These are phyloP conservation scores for Sutorius eximius DNA, from an alignment of 1,284 basidiomycete species.

Conservation along the genomic window DNA sequence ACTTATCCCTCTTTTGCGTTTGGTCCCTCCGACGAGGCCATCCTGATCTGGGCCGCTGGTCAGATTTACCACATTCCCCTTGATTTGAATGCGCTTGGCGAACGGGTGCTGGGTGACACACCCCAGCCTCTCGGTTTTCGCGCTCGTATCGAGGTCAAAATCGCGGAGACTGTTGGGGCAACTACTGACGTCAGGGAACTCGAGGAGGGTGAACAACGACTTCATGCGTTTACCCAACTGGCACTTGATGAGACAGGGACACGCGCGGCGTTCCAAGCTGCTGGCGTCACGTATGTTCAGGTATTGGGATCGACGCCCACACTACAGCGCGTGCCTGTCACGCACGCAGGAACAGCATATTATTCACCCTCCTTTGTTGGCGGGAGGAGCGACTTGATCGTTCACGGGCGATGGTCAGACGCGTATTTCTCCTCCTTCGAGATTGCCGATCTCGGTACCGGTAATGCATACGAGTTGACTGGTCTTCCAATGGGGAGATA, in stretches of 20 bases:
- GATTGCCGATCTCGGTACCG: slow-evolving; percentile 52
- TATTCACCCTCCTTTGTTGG: slow-evolving; percentile 69
- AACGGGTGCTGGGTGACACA: slow-evolving; percentile 46
- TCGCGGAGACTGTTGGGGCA: slow-evolving; percentile 58
- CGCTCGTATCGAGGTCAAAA: slow-evolving; percentile 58
- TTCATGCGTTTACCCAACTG: slow-evolving; percentile 61
- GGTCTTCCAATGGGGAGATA: slow-evolving; percentile 66
- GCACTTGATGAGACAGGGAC: slow-evolving; percentile 53
- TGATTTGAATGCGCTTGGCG: slow-evolving; percentile 44
- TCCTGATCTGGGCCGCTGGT: slow-evolving; percentile 73
- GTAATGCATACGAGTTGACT: slow-evolving; percentile 46
- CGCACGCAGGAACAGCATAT: slow-evolving; percentile 50
- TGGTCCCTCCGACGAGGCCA: slow-evolving; percentile 50
- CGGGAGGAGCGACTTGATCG: slow-evolving; percentile 46
- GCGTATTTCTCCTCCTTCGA: slow-evolving; percentile 62
- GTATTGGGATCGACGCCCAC: slow-evolving; percentile 34
- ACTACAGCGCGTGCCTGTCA: slow-evolving; percentile 46
- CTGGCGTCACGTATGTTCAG: slow-evolving; percentile 61
- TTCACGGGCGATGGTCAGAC: slow-evolving; percentile 71
- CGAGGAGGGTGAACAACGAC: slow-evolving; percentile 56
- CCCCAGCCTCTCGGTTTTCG: slow-evolving; percentile 57
- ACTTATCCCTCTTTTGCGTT: slow-evolving; percentile 75
- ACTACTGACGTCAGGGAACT: slow-evolving; percentile 49
- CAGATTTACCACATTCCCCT: slow-evolving; percentile 65
- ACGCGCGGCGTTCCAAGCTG: slow-evolving; percentile 62